Percentiles rank a stretch among this genome's conserved stretches.
phyloP scores from a whole-genome alignment of 139 green algal genomes.

The Micromonas commoda region DNA sequence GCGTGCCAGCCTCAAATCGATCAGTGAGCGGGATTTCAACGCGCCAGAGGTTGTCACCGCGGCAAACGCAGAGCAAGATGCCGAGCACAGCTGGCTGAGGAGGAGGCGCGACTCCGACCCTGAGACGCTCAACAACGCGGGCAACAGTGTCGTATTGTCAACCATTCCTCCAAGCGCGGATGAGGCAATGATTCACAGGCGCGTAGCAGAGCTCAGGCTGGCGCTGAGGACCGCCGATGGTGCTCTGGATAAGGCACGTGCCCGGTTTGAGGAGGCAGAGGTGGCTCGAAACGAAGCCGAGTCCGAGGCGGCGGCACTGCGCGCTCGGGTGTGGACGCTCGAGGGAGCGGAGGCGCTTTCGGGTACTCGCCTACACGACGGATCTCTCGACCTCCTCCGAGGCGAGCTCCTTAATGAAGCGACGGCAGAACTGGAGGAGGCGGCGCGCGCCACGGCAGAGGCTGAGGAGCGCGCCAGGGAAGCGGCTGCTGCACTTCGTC shows the following conservation, averaged over 20 bases:
- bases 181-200: not conserved
- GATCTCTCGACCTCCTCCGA: not conserved
- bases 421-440: slow-evolving; percentile 6
- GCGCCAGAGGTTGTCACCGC: too few relatives aligned
- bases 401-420: not conserved
- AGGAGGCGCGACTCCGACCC: too few relatives aligned
- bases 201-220: not conserved
- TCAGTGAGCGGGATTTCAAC: too few relatives aligned
- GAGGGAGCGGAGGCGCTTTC: not conserved
- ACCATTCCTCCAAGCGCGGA: not conserved
- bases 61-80: too few relatives aligned
- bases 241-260: not conserved
- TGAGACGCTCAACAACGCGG: too few relatives aligned
- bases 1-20: too few relatives aligned
- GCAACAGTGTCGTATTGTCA: too few relatives aligned
- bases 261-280: not conserved
- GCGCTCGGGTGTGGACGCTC: slow-evolving; percentile 13
- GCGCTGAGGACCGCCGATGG: not conserved
- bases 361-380: not conserved
- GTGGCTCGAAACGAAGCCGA: not conserved
- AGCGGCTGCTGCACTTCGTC: not conserved
- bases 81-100: not conserved
- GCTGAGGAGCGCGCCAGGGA: not conserved
- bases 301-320: not conserved
- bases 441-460: not conserved